Evolutionary conservation across 371 early-diverging fungal species (phyloP).

Genomic region (Zychaea mexicana): DNA sequence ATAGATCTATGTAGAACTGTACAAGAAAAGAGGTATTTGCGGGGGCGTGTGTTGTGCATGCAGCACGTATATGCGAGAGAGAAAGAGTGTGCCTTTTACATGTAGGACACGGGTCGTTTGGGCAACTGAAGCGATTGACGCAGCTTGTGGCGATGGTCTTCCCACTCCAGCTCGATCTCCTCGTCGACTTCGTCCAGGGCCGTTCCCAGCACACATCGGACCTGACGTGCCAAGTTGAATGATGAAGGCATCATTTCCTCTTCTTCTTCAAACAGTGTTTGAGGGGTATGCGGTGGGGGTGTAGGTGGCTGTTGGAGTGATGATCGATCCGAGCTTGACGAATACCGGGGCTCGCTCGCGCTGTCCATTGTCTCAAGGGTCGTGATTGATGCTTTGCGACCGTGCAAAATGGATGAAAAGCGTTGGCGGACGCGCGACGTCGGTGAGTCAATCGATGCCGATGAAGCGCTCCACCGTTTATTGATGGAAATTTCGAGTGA

Average conservation of each 20-base stretch:
- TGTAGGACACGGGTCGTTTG: slow-evolving; percentile 1
- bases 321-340: slow-evolving; percentile 3
- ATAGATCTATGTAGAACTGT: too few relatives aligned
- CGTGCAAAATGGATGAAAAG: background rate
- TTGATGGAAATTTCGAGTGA: background rate
- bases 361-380: background rate
- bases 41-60: too few relatives aligned
- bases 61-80: too few relatives aligned
- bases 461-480: background rate
- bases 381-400: background rate
- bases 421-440: slow-evolving; percentile 7
- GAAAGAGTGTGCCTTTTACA: background rate
- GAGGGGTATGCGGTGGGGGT: slow-evolving; percentile 2
- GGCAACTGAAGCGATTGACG: slow-evolving; percentile 15
- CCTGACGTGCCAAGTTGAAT: slow-evolving; percentile 14
- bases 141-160: slow-evolving; percentile 19
- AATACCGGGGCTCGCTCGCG: slow-evolving; percentile 4
- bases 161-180: slow-evolving; percentile 31
- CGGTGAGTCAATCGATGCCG: background rate
- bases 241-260: background rate
- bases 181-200: slow-evolving; percentile 22
- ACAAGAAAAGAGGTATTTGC: too few relatives aligned
- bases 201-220: slow-evolving; percentile 19
- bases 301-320: slow-evolving; percentile 7
- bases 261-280: background rate